phyloP scores from a whole-genome alignment of 495 filamentous ascomycete genomes.

The Neurospora sp. region DNA sequence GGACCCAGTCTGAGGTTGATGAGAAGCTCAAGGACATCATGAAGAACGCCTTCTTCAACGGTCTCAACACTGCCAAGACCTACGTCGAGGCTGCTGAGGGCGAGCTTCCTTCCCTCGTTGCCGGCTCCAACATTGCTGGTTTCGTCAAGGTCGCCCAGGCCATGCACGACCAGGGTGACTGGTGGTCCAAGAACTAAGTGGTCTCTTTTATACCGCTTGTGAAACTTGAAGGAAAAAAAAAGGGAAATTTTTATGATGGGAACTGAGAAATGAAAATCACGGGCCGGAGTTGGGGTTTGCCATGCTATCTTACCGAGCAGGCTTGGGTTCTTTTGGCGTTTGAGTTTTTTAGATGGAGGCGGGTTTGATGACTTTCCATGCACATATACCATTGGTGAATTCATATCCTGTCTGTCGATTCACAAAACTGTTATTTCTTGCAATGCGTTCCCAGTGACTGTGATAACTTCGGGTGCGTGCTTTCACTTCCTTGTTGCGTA shows the following conservation, averaged over 20 bases:
- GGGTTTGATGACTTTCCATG: background rate
- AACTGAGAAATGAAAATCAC: background rate
- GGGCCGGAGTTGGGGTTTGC: background rate
- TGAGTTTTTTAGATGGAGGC: background rate
- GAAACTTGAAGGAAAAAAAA: background rate
- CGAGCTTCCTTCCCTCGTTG: constrained; percentile 79
- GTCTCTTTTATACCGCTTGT: background rate
- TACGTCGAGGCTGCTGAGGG: constrained; percentile 70
- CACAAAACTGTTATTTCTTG: background rate
- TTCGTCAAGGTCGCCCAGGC: constrained; percentile 93
- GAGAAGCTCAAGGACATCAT: constrained; percentile 87
- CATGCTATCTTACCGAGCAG: background rate
- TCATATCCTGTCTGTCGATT: background rate
- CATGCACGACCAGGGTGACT: constrained; percentile 96
- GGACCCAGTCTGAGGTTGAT: constrained; percentile 87
- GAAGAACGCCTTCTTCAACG: constrained; percentile 87
- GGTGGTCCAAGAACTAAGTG: constrained; percentile 52
- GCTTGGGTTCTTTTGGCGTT: background rate
- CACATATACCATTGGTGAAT: background rate
- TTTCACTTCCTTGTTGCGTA: background rate
- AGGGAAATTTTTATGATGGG: background rate
- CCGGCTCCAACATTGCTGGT: constrained; percentile 92
- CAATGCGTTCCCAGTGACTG: background rate
- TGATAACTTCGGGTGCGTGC: background rate
- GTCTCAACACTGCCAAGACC: constrained; percentile 78